These are phyloP conservation scores for Rugosomyces carneus DNA, from an alignment of 1,284 basidiomycete species.

Conservation along the genomic window DNA sequence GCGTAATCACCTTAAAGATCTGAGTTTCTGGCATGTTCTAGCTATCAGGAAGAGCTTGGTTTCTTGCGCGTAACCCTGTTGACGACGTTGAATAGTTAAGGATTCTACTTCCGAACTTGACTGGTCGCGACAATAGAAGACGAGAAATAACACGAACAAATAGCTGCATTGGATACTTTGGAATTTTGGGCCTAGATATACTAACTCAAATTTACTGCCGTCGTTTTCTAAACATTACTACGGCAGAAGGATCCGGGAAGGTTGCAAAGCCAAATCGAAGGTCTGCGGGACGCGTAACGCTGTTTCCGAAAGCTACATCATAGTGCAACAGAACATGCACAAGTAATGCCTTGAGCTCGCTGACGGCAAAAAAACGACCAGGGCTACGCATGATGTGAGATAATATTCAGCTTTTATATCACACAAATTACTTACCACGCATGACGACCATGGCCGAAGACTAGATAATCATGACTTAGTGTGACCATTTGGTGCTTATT, in stretches of 20 bases:
- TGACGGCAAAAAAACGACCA: conserved; percentile 30
- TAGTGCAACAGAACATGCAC: conserved; percentile 32
- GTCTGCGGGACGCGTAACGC: conserved; percentile 7
- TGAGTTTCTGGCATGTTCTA: conserved; percentile 66
- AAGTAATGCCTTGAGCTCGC: conserved; percentile 33
- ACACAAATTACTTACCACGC: conserved; percentile 23
- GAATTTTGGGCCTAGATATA: no score
- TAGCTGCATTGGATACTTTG: no score
- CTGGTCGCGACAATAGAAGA: conserved; percentile 21
- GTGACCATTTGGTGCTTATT: conserved; percentile 30
- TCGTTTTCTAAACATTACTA: conserved; percentile 22
- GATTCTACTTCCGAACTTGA: no score
- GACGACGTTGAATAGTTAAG: no score
- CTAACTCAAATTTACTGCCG: neutral
- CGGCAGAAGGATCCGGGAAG: conserved; percentile 21
- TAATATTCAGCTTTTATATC: neutral
- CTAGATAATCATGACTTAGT: conserved; percentile 30
- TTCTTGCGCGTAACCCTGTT: neutral
- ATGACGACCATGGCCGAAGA: conserved; percentile 39
- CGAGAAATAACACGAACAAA: conserved; percentile 54
- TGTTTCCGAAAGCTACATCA: conserved; percentile 27
- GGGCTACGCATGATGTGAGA: conserved; percentile 15
- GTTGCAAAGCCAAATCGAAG: conserved; percentile 14
- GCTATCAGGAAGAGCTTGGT: conserved; percentile 4
- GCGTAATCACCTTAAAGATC: conserved; percentile 63